Evolutionary conservation across 179 eudicot species (phyloP).

Genomic region (Monotropa hypopitys): DNA sequence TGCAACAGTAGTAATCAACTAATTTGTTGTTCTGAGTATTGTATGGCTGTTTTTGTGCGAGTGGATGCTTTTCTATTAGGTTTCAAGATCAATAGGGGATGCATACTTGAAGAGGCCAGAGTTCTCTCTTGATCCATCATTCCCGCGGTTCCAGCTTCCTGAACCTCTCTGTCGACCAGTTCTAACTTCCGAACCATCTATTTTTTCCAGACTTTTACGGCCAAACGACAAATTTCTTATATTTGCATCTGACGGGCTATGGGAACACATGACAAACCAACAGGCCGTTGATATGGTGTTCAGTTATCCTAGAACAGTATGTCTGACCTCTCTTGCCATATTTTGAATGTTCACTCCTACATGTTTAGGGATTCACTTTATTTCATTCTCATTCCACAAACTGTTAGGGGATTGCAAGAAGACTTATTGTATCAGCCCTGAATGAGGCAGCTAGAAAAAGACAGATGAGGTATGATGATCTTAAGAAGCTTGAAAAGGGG

Average conservation of each 20-base stretch:
- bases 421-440: conserved; percentile 51
- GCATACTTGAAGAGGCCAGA: conserved; percentile 60
- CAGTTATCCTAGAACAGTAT: conserved; percentile 40
- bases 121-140: conserved; percentile 35
- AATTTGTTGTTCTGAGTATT: not conserved
- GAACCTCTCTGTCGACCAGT: conserved; percentile 45
- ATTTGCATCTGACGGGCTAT: conserved; percentile 82
- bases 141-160: conserved; percentile 33
- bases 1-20: not conserved
- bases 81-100: conserved; percentile 72
- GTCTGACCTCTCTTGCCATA: conserved; percentile 4
- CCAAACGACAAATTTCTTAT: conserved; percentile 46
- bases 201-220: conserved; percentile 25
- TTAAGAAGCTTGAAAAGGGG: conserved; percentile 48
- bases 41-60: not conserved
- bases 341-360: not conserved
- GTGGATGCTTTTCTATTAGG: conserved; percentile 22
- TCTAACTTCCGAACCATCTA: conserved; percentile 51
- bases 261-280: conserved; percentile 69
- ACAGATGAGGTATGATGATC: conserved; percentile 48
- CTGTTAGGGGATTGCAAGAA: conserved; percentile 58
- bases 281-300: conserved; percentile 60
- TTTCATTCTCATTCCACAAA: not conserved
- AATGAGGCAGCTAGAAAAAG: conserved; percentile 58
- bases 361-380: not conserved